Evolutionary conservation across 2,329 filamentous ascomycete species (phyloP), one percentile per base, ranked within the genome.

Genomic region (Neurospora crassa): DNA sequence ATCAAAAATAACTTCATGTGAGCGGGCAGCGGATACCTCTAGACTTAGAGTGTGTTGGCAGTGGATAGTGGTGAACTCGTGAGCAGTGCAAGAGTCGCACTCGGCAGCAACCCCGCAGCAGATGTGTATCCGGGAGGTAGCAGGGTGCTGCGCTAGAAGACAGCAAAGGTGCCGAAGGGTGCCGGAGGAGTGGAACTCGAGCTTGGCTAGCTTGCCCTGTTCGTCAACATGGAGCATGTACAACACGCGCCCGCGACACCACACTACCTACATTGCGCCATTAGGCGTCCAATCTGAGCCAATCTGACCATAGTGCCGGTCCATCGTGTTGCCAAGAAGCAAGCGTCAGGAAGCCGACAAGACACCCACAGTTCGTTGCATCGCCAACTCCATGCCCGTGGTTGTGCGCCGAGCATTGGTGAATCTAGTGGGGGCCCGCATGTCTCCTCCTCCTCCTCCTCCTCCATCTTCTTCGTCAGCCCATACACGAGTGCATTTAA

Each of bases 21-120:
- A 59, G 47, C 12, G 53, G 29, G 47, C 12, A 14, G 12, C 20
- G 47, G 47, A 63, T 37, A 40, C 8, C 37, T 29, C 29, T 29
- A 4, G 29, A 29, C 4, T 37, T 37, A 37, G 37, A n/a, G 40
- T 10, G 29, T 18, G 53, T 37, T 63, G 53, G 53, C 53, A 63
- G 53, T 63, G 53, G 53, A 63, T 63, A 63, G 53, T 63, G 53
- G 53, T 63, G 53, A 63, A 63, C 53, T 63, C 53, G 53, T 63
- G 53, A 63, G 53, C 53, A 63, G 24, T 8, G 7, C 29, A 63
- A 34, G 53, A 63, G 53, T 63, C 29, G 53, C 53, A 37, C 53
- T 63, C 53, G 53, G 53, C 53, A 63, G 24, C 53, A 63, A 63
- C 53, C 53, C 53, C 53, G 53, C 53, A 63, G 53, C 53, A 59